These are phyloP conservation scores for Saposhnikovia divaricata DNA, from an alignment of 129 eudicot genomes.

Conservation along the genomic window DNA sequence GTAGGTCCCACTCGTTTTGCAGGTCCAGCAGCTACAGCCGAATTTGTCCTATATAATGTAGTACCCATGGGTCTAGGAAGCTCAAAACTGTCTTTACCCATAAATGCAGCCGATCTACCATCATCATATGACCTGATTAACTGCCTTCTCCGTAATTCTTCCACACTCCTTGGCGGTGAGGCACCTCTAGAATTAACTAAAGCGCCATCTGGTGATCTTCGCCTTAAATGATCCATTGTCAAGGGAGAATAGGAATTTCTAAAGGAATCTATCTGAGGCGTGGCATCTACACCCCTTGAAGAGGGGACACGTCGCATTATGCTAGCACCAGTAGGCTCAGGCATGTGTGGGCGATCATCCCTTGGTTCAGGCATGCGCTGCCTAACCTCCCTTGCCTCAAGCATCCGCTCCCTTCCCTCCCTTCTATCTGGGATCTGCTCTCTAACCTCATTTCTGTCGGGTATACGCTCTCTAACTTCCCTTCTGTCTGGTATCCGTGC, in stretches of 20 bases:
- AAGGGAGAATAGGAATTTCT: conserved; percentile 53
- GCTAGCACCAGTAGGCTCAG: conserved; percentile 26
- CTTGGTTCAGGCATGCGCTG: conserved; percentile 27
- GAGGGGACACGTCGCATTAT: conserved; percentile 30
- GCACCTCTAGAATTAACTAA: conserved; percentile 35
- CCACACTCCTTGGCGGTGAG: conserved; percentile 48
- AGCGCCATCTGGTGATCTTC: conserved; percentile 61
- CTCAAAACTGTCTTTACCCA: conserved; percentile 42
- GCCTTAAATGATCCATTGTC: conserved; percentile 63
- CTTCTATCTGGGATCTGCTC: conserved; percentile 22
- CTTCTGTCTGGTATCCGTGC: conserved; percentile 28
- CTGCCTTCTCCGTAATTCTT: conserved; percentile 47
- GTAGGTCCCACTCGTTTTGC: conserved; percentile 27
- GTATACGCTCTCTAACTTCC: conserved; percentile 24
- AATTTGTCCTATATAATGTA: conserved; percentile 39
- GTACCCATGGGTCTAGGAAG: conserved; percentile 41
- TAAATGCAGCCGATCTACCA: conserved; percentile 35
- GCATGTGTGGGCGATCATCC: conserved; percentile 31
- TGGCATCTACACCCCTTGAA: conserved; percentile 34
- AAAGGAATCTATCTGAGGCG: conserved; percentile 28
- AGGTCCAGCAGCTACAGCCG: conserved; percentile 43
- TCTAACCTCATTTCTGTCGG: conserved; percentile 30
- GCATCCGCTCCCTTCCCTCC: conserved; percentile 27
- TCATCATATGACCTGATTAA: conserved; percentile 50
- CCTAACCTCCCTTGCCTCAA: conserved; percentile 31